Evolutionary conservation across 495 filamentous ascomycete species (phyloP).

Genomic region (Choiromyces venosus): DNA sequence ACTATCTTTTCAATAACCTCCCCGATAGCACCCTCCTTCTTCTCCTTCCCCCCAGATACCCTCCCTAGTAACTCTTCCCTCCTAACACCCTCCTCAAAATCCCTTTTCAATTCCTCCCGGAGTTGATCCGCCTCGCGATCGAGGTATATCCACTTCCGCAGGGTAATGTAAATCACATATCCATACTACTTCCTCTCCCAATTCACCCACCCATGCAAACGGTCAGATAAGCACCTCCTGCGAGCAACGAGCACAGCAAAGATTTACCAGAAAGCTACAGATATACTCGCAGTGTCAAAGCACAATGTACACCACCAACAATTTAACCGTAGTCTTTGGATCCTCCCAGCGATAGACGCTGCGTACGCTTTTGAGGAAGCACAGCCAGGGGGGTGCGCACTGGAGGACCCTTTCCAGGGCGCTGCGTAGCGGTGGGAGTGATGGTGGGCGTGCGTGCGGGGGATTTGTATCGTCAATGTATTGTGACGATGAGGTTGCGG

Average conservation of each 20-base stretch:
- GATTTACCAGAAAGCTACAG: slow-evolving; percentile 44
- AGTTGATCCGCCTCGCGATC: slow-evolving; percentile 42
- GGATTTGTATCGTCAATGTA: slow-evolving; percentile 50
- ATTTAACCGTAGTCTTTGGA: slow-evolving; percentile 40
- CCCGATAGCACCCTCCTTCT: slow-evolving; percentile 41
- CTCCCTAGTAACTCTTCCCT: too few species aligned
- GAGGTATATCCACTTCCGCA: slow-evolving; percentile 44
- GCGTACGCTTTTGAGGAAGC: too few species aligned
- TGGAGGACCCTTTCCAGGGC: slow-evolving; percentile 46
- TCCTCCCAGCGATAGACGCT: slow-evolving; percentile 49
- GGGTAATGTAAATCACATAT: slow-evolving; percentile 45
- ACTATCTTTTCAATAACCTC: slow-evolving; percentile 48
- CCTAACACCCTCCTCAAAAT: too few species aligned
- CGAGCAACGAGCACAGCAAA: slow-evolving; percentile 11
- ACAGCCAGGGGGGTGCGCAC: too few species aligned
- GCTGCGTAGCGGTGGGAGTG: slow-evolving; percentile 48
- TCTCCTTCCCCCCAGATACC: slow-evolving; percentile 36
- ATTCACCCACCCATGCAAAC: background rate
- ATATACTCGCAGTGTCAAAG: slow-evolving; percentile 45
- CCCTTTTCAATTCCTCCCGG: slow-evolving; percentile 42
- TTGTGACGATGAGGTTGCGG: too few species aligned
- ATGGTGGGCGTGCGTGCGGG: too few species aligned
- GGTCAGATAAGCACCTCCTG: slow-evolving; percentile 7
- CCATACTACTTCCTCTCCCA: slow-evolving; percentile 2
- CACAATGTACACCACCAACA: slow-evolving; percentile 39